These are phyloP conservation scores for Lepidopterella palustris DNA, from an alignment of 495 filamentous ascomycete species.

Conservation along the genomic window DNA sequence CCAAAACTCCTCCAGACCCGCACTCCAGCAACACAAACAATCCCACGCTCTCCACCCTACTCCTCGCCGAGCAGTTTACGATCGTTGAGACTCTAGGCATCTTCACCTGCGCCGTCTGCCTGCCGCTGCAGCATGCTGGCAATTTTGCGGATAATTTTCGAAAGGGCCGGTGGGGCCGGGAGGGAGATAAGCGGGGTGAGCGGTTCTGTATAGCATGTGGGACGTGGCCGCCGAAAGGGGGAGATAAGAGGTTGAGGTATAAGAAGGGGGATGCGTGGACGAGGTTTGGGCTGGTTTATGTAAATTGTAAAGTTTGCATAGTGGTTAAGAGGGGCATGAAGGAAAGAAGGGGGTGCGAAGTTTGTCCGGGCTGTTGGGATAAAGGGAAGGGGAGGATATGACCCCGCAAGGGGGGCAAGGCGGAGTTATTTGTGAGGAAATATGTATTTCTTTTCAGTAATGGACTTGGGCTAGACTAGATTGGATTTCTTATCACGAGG, in stretches of 20 bases:
- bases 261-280: neutral
- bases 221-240: neutral
- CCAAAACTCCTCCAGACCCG: neutral
- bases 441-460: neutral
- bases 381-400: neutral
- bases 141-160: neutral
- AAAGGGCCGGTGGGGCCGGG: neutral
- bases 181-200: neutral
- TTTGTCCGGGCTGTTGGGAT: neutral
- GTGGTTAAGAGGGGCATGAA: neutral
- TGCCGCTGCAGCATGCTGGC: neutral
- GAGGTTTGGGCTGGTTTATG: neutral
- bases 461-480: neutral
- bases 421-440: neutral
- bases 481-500: neutral
- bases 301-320: neutral
- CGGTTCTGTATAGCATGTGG: neutral
- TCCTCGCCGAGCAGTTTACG: neutral
- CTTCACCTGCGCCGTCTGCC: neutral
- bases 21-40: neutral
- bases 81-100: neutral
- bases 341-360: neutral
- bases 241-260: neutral
- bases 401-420: neutral
- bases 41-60: neutral